These are phyloP conservation scores for Mortierella sp. DNA, from an alignment of 371 early-diverging fungal genomes.

Conservation along the genomic window DNA sequence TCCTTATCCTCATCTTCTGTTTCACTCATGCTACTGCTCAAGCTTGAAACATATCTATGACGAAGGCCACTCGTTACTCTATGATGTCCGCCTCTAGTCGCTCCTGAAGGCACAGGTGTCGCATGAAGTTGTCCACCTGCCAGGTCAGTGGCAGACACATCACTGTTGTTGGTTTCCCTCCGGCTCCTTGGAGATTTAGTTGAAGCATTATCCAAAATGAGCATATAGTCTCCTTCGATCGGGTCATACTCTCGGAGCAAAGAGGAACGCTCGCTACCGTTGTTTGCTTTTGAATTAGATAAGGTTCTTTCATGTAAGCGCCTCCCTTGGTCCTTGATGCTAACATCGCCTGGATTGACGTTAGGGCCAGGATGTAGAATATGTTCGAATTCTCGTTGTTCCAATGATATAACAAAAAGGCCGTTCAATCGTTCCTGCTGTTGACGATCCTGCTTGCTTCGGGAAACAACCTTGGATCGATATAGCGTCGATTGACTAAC, in stretches of 20 bases:
- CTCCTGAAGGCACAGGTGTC: neutral
- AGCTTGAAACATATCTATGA: conserved; percentile 18
- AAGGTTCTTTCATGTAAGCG: neutral
- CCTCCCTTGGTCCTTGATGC: conserved; percentile 1
- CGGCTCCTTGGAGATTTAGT: conserved; percentile 23
- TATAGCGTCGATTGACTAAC: conserved; percentile 47
- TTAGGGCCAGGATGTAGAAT: conserved; percentile 18
- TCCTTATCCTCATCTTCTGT: conserved; percentile 15
- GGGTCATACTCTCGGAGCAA: conserved; percentile 46
- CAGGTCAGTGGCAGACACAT: conserved; percentile 16
- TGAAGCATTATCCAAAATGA: conserved; percentile 34
- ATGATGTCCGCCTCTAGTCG: conserved; percentile 7
- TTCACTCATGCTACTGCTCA: conserved; percentile 3
- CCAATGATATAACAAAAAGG: conserved; percentile 29
- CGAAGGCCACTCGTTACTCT: conserved; percentile 11
- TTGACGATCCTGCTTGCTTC: conserved; percentile 32
- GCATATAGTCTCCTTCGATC: conserved; percentile 44
- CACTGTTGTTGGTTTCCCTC: conserved; percentile 17
- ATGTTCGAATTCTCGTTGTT: conserved; percentile 38
- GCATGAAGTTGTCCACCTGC: neutral
- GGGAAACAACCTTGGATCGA: conserved; percentile 32
- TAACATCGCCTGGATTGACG: neutral
- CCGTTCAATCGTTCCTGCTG: conserved; percentile 40
- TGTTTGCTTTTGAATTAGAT: conserved; percentile 5
- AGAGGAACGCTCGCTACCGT: conserved; percentile 19